Evolutionary conservation across 1,139 yeast genomes (phyloP).

Genomic region (Candida albicans): DNA sequence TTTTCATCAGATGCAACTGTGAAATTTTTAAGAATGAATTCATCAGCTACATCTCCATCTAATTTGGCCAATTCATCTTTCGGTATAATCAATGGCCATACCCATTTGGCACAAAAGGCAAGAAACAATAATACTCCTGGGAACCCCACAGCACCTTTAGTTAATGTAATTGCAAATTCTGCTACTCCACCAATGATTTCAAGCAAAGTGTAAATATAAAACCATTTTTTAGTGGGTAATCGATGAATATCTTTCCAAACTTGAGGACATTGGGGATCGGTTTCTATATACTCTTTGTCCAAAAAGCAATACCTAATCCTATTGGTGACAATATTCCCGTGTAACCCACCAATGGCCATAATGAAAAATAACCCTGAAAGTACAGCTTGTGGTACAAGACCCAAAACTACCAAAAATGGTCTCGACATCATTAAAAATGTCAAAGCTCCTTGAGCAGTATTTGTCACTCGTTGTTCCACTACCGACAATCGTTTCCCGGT

Average conservation of each 20-base stretch:
- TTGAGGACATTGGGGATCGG: constrained; percentile 38
- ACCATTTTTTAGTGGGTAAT: constrained; percentile 46
- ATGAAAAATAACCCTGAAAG: constrained; percentile 88
- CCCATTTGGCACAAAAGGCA: constrained; percentile 64
- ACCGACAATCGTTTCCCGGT: constrained; percentile 52
- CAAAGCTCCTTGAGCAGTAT: constrained; percentile 78
- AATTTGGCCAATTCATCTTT: constrained; percentile 56
- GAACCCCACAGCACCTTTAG: constrained; percentile 91
- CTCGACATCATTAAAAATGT: constrained; percentile 87
- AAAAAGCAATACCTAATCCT: constrained; percentile 63
- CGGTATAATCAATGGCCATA: constrained; percentile 69
- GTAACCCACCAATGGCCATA: constrained; percentile 84
- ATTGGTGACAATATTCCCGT: constrained; percentile 63
- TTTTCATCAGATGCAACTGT: constrained; percentile 20
- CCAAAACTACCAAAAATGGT: constrained; percentile 78
- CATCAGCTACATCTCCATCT: constrained; percentile 74
- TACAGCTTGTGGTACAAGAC: constrained; percentile 91
- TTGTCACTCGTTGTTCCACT: constrained; percentile 87
- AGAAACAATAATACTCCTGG: constrained; percentile 70
- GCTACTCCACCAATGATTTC: constrained; percentile 70
- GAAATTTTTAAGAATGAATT: constrained; percentile 45
- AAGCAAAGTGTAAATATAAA: constrained; percentile 54
- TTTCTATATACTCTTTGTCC: constrained; percentile 49
- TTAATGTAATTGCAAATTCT: constrained; percentile 83
- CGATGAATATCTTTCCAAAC: constrained; percentile 33